A percentile compares a stretch with the other conserved stretches of the same genome.
These are phyloP conservation scores for Pelargonium citronellum DNA, from an alignment of 441 rosid genomes.

Conservation along the genomic window DNA sequence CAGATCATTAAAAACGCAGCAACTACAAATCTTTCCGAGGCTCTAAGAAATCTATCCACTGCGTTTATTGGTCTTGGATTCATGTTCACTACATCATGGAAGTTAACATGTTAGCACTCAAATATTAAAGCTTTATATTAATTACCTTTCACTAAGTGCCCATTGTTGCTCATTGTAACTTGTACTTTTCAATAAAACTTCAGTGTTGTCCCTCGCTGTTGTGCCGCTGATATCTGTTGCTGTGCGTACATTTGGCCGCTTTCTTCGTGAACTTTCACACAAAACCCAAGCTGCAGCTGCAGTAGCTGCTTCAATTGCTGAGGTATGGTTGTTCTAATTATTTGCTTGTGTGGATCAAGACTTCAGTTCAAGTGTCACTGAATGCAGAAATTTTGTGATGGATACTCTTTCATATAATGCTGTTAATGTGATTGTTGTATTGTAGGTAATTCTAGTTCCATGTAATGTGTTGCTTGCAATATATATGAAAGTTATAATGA, in stretches of 20 bases:
- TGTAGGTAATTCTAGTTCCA: no score
- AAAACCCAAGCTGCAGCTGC: constrained; percentile 95
- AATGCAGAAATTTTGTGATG: no score
- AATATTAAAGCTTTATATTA: neutral
- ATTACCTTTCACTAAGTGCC: no score
- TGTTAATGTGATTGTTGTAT: no score
- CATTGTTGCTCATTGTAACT: constrained; percentile 2
- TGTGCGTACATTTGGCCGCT: constrained; percentile 66
- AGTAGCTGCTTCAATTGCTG: constrained; percentile 83
- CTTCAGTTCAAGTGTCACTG: no score
- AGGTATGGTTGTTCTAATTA: constrained; percentile 39
- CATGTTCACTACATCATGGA: constrained; percentile 94
- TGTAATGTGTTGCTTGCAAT: no score
- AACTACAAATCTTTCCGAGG: constrained; percentile 91
- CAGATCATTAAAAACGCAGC: constrained; percentile 96
- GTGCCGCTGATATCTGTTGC: constrained; percentile 75
- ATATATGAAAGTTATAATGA: no score
- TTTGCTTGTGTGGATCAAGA: no score
- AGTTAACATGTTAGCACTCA: constrained; percentile 58
- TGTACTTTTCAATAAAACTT: constrained; percentile 4
- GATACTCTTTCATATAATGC: no score
- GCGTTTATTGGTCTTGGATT: constrained; percentile 73
- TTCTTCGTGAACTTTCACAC: constrained; percentile 84
- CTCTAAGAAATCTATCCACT: constrained; percentile 71
- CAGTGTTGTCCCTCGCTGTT: constrained; percentile 75